These are phyloP conservation scores for Thielaviopsis punctulata DNA, from an alignment of 2,329 filamentous ascomycete species.

Conservation along the genomic window DNA sequence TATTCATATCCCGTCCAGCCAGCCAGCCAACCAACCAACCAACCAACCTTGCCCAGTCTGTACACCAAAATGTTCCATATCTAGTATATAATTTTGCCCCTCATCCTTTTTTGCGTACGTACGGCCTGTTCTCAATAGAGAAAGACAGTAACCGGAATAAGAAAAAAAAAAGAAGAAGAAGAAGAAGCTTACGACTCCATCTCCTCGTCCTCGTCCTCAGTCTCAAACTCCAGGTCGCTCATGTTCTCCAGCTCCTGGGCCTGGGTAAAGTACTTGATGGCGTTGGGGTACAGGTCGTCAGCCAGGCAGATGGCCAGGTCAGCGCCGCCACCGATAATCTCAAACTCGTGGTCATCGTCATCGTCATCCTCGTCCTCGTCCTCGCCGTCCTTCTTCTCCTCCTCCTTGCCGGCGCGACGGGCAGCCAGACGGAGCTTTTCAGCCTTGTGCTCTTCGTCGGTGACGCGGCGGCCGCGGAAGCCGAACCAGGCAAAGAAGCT, in stretches of 20 bases:
- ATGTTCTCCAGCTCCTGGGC: slow-evolving; percentile 53
- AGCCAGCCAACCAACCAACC: no score
- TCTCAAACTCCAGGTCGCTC: slow-evolving; percentile 54
- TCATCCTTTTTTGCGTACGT: no score
- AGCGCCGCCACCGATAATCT: slow-evolving; percentile 79
- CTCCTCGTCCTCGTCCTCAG: slow-evolving; percentile 28
- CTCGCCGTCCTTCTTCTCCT: slow-evolving; percentile 32
- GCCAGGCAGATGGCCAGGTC: slow-evolving; percentile 64
- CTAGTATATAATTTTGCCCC: no score
- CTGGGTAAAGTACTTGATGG: slow-evolving; percentile 84
- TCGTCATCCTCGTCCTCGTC: slow-evolving; percentile 45
- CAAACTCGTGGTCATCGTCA: slow-evolving; percentile 49
- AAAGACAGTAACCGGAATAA: no score
- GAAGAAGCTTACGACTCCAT: slow-evolving; percentile 8
- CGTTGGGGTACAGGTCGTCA: slow-evolving; percentile 78
- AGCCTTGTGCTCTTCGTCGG: slow-evolving; percentile 55
- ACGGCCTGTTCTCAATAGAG: no score
- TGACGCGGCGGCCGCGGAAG: slow-evolving; percentile 53
- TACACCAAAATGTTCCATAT: no score
- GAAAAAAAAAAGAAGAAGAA: not conserved
- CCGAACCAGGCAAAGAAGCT: slow-evolving; percentile 89
- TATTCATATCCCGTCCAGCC: no score
- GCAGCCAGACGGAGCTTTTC: slow-evolving; percentile 30
- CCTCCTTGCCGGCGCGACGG: slow-evolving; percentile 23
- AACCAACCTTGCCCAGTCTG: no score